Conservation (phyloP, 768 basidiomycete genomes). For the Collybia sordida region DNA sequence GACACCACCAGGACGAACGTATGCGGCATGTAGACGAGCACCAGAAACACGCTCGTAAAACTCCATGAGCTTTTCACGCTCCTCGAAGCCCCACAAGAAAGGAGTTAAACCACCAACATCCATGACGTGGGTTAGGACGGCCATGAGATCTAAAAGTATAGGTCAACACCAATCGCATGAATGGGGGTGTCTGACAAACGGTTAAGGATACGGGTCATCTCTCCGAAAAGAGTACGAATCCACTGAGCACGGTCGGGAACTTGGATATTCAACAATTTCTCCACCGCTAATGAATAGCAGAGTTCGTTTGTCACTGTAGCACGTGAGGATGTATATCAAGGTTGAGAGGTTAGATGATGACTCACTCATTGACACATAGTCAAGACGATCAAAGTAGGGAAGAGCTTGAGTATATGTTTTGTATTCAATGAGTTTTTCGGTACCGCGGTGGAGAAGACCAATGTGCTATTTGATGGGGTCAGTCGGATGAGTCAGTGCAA, state of each 20-base stretch:
- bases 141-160: slow-evolving; percentile 78
- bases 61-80: slow-evolving; percentile 99
- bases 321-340: slow-evolving; percentile 6
- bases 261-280: slow-evolving; percentile 96
- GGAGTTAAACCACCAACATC: slow-evolving; percentile 98
- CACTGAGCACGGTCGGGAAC: slow-evolving; percentile 97
- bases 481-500: neutral
- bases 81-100: slow-evolving; percentile 99
- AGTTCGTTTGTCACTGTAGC: slow-evolving; percentile 96
- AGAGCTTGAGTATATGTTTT: slow-evolving; percentile 97
- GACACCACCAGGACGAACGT: slow-evolving; percentile 95
- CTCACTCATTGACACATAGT: slow-evolving; percentile 99
- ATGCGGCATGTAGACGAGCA: slow-evolving; percentile 96
- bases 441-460: slow-evolving; percentile 94
- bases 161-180: too few relatives aligned
- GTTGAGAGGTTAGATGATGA: slow-evolving; percentile 8
- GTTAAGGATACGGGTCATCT: slow-evolving; percentile 94
- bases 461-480: slow-evolving; percentile 63
- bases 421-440: slow-evolving; percentile 98
- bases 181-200: slow-evolving; percentile 38
- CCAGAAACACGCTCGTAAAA: slow-evolving; percentile 99
- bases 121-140: slow-evolving; percentile 92
- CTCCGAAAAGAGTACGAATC: slow-evolving; percentile 96
- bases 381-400: slow-evolving; percentile 97
- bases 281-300: slow-evolving; percentile 95